These are phyloP conservation scores for Ceratocystis cacaofunesta DNA, from an alignment of 2,329 filamentous ascomycete species.

Conservation along the genomic window DNA sequence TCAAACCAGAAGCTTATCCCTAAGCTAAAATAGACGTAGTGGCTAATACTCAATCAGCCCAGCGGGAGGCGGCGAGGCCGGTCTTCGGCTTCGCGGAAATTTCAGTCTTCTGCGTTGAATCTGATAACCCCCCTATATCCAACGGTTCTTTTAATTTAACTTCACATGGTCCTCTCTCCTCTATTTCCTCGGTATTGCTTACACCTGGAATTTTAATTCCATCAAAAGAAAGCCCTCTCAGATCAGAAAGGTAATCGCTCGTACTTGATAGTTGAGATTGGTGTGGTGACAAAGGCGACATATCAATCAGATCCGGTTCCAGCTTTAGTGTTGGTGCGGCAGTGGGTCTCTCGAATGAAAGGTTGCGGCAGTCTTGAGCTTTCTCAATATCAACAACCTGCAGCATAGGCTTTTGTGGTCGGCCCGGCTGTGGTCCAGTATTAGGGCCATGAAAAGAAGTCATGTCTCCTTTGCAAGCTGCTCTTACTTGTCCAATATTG, in stretches of 20 bases:
- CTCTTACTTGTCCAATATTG: neutral
- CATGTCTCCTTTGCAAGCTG: neutral
- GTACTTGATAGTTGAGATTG: neutral
- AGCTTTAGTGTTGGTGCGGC: neutral
- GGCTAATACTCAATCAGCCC: neutral
- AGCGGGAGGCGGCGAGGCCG: constrained; percentile 5
- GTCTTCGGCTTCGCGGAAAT: neutral
- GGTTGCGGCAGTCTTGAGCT: neutral
- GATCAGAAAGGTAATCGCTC: neutral
- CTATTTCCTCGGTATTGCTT: neutral
- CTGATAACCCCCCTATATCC: neutral
- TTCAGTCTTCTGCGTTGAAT: neutral
- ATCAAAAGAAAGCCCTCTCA: neutral
- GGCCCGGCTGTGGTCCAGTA: neutral
- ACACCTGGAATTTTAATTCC: neutral
- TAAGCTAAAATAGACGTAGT: neutral
- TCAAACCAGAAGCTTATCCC: neutral
- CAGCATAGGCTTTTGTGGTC: neutral
- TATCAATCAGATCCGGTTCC: neutral
- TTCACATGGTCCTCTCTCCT: too few species aligned
- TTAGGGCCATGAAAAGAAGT: neutral
- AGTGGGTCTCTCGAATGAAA: neutral
- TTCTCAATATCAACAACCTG: neutral
- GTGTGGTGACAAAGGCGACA: neutral
- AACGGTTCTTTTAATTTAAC: too few species aligned